Base-by-base conservation (phyloP, 768 basidiomycete genomes). In the Suillus clintonianus region DNA sequence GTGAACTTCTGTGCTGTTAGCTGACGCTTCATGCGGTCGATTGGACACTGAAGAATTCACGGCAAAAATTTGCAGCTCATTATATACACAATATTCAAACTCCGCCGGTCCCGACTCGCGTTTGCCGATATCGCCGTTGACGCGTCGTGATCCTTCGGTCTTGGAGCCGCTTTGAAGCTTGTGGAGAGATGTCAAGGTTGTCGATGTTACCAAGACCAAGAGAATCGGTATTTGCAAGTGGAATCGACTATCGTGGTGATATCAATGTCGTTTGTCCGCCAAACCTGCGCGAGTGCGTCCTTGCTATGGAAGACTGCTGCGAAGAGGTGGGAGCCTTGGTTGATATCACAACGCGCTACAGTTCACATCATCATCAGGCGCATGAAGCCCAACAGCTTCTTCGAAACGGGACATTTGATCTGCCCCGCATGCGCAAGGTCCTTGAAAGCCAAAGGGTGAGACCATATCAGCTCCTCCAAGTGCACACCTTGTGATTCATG, bases 261-360 rank as follows among this genome's bases (percentile, higher is more conserved):
- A 81, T 76, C 6, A 82, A 88, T 64, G 84, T 86, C 0, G 81
- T 83, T 62, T 92, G 90, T 69, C 90, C 90, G 4, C 89, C 86
- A 0, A 86, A 86, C 74, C 79, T 93, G 19, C 83, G 82, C 59
- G 91, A 92, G 75, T 92, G 91, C 69, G 91, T 93, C 5, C 78
- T 83, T 67, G 87, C 89, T 0, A 86, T 92, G 84, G 89, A 92
- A 68, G 89, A 91, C 67, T 92, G 91, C 68, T 92, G 90, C 70
- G 88, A 91, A 72, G 89, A 92, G 86, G 89, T 86, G 63, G 59
- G 77, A 65, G 43, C 5, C 11, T 17, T 27, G 51, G 41, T 45
- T 14, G 43, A 14, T 48, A 32, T 19, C 24, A 50, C 41, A 32
- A 63, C 37, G 37, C 13, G 43, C 56, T 3, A 45, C 50, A 3